phyloP scores from a whole-genome alignment of 2,329 filamentous ascomycete genomes.

The Cryphonectria radicalis region DNA sequence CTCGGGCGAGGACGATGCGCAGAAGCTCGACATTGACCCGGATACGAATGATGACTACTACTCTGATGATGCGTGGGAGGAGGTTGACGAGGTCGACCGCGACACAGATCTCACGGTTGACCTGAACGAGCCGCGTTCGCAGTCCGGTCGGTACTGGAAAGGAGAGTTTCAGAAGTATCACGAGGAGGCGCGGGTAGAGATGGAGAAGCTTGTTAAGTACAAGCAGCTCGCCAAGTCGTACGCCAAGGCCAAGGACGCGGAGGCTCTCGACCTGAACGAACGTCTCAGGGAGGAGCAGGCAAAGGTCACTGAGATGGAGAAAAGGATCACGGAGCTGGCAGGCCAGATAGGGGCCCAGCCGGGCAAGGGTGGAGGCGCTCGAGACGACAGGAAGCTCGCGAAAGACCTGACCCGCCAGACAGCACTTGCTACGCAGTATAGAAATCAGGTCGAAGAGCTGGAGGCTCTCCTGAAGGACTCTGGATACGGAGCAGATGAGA shows the following conservation, averaged over 20 bases:
- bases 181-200: slow-evolving; percentile 71
- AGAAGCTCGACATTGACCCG: slow-evolving; percentile 55
- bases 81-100: slow-evolving; percentile 50
- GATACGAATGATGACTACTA: slow-evolving; percentile 30
- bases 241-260: slow-evolving; percentile 75
- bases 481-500: slow-evolving; percentile 38
- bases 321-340: slow-evolving; percentile 63
- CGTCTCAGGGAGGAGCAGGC: slow-evolving; percentile 71
- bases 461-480: slow-evolving; percentile 53
- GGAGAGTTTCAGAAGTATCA: slow-evolving; percentile 76
- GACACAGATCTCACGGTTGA: slow-evolving; percentile 71
- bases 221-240: slow-evolving; percentile 80
- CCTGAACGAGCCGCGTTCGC: slow-evolving; percentile 73
- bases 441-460: slow-evolving; percentile 62
- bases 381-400: slow-evolving; percentile 52
- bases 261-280: slow-evolving; percentile 68
- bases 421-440: slow-evolving; percentile 60
- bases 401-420: slow-evolving; percentile 63
- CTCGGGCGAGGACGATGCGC: slow-evolving; percentile 46
- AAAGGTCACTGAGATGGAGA: slow-evolving; percentile 67
- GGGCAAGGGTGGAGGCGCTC: slow-evolving; percentile 42
- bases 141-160: slow-evolving; percentile 82
- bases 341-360: slow-evolving; percentile 53
- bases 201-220: slow-evolving; percentile 78
- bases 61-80: slow-evolving; percentile 57